Percentiles rank a stretch among this genome's conserved stretches.
Evolutionary conservation across 2,329 filamentous ascomycete genomes (phyloP).

Genomic region (Trichoderma koningiopsis): DNA sequence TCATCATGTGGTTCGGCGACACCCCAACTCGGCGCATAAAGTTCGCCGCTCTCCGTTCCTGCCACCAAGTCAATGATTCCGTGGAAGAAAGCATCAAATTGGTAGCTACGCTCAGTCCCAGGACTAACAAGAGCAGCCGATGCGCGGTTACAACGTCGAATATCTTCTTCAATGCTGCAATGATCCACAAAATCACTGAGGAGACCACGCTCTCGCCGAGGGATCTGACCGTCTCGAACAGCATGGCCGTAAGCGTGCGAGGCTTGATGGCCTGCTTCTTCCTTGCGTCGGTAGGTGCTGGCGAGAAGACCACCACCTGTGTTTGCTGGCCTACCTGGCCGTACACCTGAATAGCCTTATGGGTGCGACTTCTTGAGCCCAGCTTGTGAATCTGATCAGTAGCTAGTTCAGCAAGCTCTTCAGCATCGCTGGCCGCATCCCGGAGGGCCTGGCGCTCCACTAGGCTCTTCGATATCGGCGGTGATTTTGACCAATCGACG

Average conservation of each 20-base stretch:
- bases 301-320: slow-evolving; percentile 63
- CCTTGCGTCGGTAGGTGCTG: slow-evolving; percentile 48
- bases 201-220: slow-evolving; percentile 74
- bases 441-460: slow-evolving; percentile 73
- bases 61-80: slow-evolving; percentile 78
- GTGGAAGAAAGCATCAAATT: slow-evolving; percentile 77
- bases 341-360: slow-evolving; percentile 77
- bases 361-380: slow-evolving; percentile 72
- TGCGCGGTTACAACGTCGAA: slow-evolving; percentile 73
- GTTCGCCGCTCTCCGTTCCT: slow-evolving; percentile 73
- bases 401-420: slow-evolving; percentile 73
- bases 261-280: slow-evolving; percentile 63
- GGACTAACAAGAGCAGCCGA: slow-evolving; percentile 68
- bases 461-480: slow-evolving; percentile 60
- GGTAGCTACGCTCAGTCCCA: slow-evolving; percentile 68
- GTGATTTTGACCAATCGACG: slow-evolving; percentile 79
- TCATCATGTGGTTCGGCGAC: slow-evolving; percentile 76
- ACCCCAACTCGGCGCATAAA: slow-evolving; percentile 86
- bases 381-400: slow-evolving; percentile 77
- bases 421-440: slow-evolving; percentile 71
- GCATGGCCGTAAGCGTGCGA: slow-evolving; percentile 66
- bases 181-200: slow-evolving; percentile 75
- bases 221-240: slow-evolving; percentile 72
- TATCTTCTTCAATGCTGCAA: slow-evolving; percentile 65
- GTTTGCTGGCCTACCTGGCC: slow-evolving; percentile 72